Evolutionary conservation across 768 basidiomycete genomes (phyloP).

Genomic region (Leccinum disarticulatum): DNA sequence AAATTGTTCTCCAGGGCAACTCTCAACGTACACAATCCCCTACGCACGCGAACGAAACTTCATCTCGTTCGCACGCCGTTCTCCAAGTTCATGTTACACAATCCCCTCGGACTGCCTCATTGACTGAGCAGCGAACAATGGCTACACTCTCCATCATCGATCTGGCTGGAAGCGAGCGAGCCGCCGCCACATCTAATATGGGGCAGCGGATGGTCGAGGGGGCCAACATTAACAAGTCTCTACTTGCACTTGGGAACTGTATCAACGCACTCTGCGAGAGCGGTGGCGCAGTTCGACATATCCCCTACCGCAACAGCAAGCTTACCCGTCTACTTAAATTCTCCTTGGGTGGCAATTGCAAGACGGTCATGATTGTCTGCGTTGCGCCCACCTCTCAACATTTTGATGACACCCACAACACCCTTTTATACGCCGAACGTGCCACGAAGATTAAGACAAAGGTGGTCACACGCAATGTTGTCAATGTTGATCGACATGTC

Average conservation of each 20-base stretch:
- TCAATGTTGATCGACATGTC: slow-evolving; percentile 93
- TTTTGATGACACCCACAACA: slow-evolving; percentile 99
- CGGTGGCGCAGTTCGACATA: slow-evolving; percentile 81
- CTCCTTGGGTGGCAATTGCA: slow-evolving; percentile 97
- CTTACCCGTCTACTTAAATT: slow-evolving; percentile 97
- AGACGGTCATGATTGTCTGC: slow-evolving; percentile 99
- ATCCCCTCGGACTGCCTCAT: slow-evolving; percentile 78
- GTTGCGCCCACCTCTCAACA: slow-evolving; percentile 92
- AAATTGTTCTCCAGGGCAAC: slow-evolving; percentile 90
- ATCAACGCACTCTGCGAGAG: slow-evolving; percentile 98
- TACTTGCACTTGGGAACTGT: slow-evolving; percentile 95
- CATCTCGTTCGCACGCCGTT: slow-evolving; percentile 96
- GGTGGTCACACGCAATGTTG: slow-evolving; percentile 91
- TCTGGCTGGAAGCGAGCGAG: slow-evolving; percentile 95
- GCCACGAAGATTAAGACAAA: slow-evolving; percentile 99
- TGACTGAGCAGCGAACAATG: slow-evolving; percentile 80
- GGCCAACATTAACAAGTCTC: slow-evolving; percentile 98
- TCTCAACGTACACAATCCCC: slow-evolving; percentile 86
- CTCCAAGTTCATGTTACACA: slow-evolving; percentile 93
- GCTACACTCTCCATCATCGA: slow-evolving; percentile 98
- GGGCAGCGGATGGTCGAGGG: slow-evolving; percentile 98
- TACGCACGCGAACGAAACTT: slow-evolving; percentile 95
- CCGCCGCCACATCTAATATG: slow-evolving; percentile 95
- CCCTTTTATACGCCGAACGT: slow-evolving; percentile 94
- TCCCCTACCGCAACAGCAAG: slow-evolving; percentile 98